phyloP scores from a whole-genome alignment of 495 filamentous ascomycete genomes.

The Mycothermus thermophilus region DNA sequence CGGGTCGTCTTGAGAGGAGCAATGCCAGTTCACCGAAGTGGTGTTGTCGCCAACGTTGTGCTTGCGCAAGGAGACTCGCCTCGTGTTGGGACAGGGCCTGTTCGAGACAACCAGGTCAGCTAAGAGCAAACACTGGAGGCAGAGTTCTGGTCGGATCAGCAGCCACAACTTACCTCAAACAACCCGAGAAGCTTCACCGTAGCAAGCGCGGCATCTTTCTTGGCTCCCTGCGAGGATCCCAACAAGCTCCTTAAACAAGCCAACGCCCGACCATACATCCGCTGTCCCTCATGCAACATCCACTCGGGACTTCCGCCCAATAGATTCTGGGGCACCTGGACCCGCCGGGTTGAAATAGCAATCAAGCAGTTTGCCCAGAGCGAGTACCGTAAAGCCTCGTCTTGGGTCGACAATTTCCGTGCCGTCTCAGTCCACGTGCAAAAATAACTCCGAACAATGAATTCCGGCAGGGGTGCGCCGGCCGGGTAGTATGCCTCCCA shows the following conservation, averaged over 20 bases:
- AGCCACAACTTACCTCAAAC: conserved; percentile 10
- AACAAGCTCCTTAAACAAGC: conserved; percentile 3
- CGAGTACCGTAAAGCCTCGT: conserved; percentile 4
- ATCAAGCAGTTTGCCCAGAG: conserved; percentile 9
- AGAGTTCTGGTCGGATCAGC: no score
- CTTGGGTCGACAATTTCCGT: neutral
- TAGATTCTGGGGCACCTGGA: no score
- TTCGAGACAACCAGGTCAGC: no score
- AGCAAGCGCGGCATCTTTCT: neutral
- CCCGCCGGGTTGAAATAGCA: no score
- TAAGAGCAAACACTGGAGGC: no score
- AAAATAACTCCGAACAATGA: conserved; percentile 3
- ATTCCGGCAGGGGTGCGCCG: conserved; percentile 3
- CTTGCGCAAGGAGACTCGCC: neutral
- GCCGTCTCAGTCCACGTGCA: conserved; percentile 10
- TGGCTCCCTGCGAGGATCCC: neutral
- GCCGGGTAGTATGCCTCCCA: conserved; percentile 12
- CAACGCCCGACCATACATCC: conserved; percentile 4
- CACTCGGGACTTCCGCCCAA: no score
- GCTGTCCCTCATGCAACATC: conserved; percentile 4
- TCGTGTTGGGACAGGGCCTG: no score
- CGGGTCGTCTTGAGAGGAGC: conserved; percentile 5
- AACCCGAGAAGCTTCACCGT: conserved; percentile 8
- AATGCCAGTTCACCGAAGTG: conserved; percentile 8
- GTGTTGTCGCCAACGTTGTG: conserved; percentile 6